Evolutionary conservation across 179 eudicot genomes (phyloP).

Genomic region (Heliamphora pulchella): DNA sequence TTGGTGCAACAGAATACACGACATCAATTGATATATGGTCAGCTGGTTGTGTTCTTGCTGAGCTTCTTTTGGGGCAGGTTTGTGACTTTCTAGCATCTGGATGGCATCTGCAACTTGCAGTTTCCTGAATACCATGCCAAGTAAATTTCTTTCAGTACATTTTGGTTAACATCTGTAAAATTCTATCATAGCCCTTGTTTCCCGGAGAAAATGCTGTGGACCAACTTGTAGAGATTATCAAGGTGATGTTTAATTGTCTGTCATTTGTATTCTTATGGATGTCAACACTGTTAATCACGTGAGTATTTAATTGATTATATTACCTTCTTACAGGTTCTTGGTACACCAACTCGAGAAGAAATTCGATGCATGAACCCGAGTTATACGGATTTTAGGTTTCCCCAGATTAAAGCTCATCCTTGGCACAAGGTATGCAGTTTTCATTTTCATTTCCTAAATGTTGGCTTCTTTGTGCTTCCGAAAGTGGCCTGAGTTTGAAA

Average conservation of each 20-base stretch:
- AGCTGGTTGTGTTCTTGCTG: conserved; percentile 32
- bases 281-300: neutral
- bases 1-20: conserved; percentile 88
- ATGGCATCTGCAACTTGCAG: neutral
- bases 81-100: neutral
- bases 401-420: conserved; percentile 27
- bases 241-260: conserved; percentile 33
- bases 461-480: neutral
- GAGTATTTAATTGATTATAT: conserved; percentile 7
- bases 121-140: neutral
- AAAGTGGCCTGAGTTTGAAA: conserved; percentile 6
- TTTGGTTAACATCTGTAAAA: conserved; percentile 6
- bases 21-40: conserved; percentile 94
- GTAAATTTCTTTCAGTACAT: neutral
- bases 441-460: neutral
- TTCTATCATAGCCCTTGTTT: conserved; percentile 59
- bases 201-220: conserved; percentile 97
- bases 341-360: conserved; percentile 94
- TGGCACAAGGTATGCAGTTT: conserved; percentile 72
- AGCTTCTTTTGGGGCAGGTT: conserved; percentile 33
- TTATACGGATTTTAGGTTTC: conserved; percentile 77
- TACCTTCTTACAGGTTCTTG: conserved; percentile 58
- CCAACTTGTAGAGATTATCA: conserved; percentile 87
- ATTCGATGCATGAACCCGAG: conserved; percentile 94
- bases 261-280: conserved; percentile 6